Conservation (phyloP, 2,329 filamentous ascomycete species). For the Mollisia scopiformis region DNA sequence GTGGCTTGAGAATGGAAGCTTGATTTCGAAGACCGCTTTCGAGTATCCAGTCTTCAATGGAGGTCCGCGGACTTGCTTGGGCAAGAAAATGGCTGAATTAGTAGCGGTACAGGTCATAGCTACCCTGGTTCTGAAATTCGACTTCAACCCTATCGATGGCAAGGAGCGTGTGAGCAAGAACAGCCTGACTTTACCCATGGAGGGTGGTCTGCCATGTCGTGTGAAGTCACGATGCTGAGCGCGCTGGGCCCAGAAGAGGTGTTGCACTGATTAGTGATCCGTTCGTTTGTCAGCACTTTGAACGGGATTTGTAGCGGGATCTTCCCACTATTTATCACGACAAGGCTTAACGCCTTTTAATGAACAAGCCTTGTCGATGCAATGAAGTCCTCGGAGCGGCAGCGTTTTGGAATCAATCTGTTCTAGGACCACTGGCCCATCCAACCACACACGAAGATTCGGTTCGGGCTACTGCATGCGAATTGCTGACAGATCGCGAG, state of each 20-base stretch:
- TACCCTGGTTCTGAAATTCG: slow-evolving; percentile 51
- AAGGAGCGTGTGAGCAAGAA: slow-evolving; percentile 58
- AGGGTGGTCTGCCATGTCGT: slow-evolving; percentile 55
- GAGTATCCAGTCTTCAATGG: slow-evolving; percentile 70
- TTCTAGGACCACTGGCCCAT: not conserved
- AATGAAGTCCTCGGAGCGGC: not conserved
- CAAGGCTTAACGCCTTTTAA: not conserved
- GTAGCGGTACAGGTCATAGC: slow-evolving; percentile 60
- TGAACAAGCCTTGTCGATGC: not conserved
- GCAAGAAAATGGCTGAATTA: slow-evolving; percentile 66
- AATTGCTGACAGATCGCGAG: not conserved
- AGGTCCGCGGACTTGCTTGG: slow-evolving; percentile 61
- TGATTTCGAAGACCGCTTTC: slow-evolving; percentile 49
- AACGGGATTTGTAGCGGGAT: not conserved
- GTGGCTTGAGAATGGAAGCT: slow-evolving; percentile 51
- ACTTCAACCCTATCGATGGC: slow-evolving; percentile 48
- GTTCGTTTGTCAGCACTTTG: not conserved
- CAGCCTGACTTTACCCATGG: slow-evolving; percentile 66
- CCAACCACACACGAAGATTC: too few species aligned
- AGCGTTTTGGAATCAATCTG: not conserved
- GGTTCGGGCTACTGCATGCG: too few species aligned
- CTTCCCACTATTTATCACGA: not conserved
- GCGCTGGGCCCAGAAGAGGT: not conserved
- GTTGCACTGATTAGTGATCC: not conserved
- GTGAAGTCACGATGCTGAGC: slow-evolving; percentile 17